Evolutionary conservation across 805 yeast species (phyloP).

Genomic region (Naumovozyma baii): DNA sequence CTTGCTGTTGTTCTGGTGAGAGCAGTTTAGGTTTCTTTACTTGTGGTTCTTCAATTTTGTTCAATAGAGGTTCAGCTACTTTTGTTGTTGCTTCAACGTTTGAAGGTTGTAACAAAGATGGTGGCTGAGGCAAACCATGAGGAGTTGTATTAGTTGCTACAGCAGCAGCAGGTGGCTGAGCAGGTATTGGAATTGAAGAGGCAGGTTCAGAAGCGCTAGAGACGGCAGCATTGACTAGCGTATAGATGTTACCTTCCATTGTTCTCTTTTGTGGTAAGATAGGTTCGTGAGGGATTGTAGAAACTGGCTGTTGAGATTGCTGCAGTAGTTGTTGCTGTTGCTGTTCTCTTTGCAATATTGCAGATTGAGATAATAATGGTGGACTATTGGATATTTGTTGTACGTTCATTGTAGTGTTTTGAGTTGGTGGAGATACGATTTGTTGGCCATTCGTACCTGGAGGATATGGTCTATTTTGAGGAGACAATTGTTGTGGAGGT

Average conservation of each 20-base stretch:
- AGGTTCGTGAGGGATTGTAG: too few relatives aligned
- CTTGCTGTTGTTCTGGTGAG: background rate
- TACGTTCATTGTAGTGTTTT: conserved; percentile 2
- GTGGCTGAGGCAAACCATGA: background rate
- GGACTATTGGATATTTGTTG: conserved; percentile 1
- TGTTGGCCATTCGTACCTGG: conserved; percentile 1
- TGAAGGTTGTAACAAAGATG: background rate
- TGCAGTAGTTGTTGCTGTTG: conserved; percentile 2
- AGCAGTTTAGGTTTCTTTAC: conserved; percentile 9
- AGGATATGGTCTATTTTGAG: conserved; percentile 2
- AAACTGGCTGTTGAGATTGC: conserved; percentile 1
- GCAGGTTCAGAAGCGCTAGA: conserved; percentile 1
- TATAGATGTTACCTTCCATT: conserved; percentile 23
- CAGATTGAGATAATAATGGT: conserved; percentile 1
- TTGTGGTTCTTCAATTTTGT: conserved; percentile 12
- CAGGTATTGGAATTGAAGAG: background rate
- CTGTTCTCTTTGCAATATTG: conserved; percentile 1
- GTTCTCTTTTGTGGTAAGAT: conserved; percentile 23
- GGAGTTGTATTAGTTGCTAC: background rate
- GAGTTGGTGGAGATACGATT: conserved; percentile 14
- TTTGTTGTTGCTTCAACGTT: conserved; percentile 1
- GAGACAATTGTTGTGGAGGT: conserved; percentile 1
- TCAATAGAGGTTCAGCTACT: conserved; percentile 2
- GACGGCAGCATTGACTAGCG: conserved; percentile 24
- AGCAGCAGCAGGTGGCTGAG: conserved; percentile 1